phyloP scores from a whole-genome alignment of 2,329 filamentous ascomycete species.

The Curvularia eragrostidis region DNA sequence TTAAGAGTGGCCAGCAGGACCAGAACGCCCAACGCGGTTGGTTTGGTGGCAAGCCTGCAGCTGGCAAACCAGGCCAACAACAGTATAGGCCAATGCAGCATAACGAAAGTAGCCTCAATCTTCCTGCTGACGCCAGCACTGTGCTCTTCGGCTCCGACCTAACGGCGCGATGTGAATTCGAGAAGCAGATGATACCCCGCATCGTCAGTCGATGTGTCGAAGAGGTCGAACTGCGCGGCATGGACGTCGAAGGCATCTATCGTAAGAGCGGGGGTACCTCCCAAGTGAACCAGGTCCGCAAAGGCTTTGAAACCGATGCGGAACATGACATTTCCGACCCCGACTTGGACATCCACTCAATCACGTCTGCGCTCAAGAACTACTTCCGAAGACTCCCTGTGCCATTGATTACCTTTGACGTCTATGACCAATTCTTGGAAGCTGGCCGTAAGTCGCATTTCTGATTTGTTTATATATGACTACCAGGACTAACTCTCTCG shows the following conservation, averaged over 20 bases:
- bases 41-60: slow-evolving; percentile 41
- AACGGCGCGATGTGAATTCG: slow-evolving; percentile 81
- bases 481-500: slow-evolving; percentile 13
- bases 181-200: slow-evolving; percentile 85
- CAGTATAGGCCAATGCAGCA: slow-evolving; percentile 45
- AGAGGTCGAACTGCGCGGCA: slow-evolving; percentile 93
- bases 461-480: background rate
- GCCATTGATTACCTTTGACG: slow-evolving; percentile 87
- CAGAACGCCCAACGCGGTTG: slow-evolving; percentile 38
- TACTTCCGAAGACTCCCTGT: slow-evolving; percentile 94
- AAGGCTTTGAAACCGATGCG: slow-evolving; percentile 85
- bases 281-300: slow-evolving; percentile 87
- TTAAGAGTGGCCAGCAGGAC: slow-evolving; percentile 39
- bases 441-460: slow-evolving; percentile 67
- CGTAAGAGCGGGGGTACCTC: slow-evolving; percentile 94
- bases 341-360: slow-evolving; percentile 91
- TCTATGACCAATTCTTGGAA: slow-evolving; percentile 89
- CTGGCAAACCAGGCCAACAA: slow-evolving; percentile 16
- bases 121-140: slow-evolving; percentile 45
- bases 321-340: slow-evolving; percentile 94
- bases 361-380: slow-evolving; percentile 94
- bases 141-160: slow-evolving; percentile 89
- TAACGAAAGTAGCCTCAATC: slow-evolving; percentile 54
- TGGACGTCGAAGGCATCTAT: slow-evolving; percentile 98
- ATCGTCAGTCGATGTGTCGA: slow-evolving; percentile 94